Conservation (phyloP, 805 yeast genomes). For the Clavispora phyllophila region DNA sequence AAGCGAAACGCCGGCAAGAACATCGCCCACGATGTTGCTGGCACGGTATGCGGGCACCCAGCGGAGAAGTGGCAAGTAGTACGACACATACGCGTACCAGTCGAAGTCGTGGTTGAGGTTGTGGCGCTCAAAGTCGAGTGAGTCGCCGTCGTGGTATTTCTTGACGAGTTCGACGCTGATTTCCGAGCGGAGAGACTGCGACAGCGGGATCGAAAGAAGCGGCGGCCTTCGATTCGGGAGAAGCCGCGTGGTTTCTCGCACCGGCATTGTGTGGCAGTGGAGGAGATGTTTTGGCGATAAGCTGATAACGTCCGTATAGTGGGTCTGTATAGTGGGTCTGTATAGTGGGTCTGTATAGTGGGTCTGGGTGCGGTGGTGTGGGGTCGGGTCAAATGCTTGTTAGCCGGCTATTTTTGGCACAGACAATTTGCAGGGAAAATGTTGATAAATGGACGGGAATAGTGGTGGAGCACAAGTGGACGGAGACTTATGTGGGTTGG, state of each 20-base stretch:
- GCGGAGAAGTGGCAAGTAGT: conserved; percentile 27
- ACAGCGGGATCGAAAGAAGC: conserved; percentile 23
- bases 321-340: background rate
- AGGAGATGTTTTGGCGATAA: background rate
- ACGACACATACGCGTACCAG: conserved; percentile 23
- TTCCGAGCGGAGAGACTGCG: conserved; percentile 19
- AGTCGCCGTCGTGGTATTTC: conserved; percentile 13
- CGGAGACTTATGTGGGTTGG: too few species aligned
- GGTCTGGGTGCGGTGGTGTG: too few species aligned
- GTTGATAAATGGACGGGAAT: too few species aligned
- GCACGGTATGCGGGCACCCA: conserved; percentile 27
- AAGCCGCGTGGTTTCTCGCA: conserved; percentile 6
- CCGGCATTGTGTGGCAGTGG: background rate
- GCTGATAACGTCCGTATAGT: too few species aligned
- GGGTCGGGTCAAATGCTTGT: too few species aligned
- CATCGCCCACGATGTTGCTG: conserved; percentile 20
- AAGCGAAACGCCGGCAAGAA: conserved; percentile 28
- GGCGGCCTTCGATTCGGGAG: conserved; percentile 18
- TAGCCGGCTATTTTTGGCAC: too few species aligned
- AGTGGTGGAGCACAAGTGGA: too few species aligned
- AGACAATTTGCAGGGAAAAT: too few species aligned
- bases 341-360: background rate
- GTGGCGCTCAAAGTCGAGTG: conserved; percentile 4
- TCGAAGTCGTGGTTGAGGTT: conserved; percentile 13
- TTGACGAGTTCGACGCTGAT: conserved; percentile 10